phyloP scores from a whole-genome alignment of 2,329 filamentous ascomycete species.

The Leptographium wingfieldii region DNA sequence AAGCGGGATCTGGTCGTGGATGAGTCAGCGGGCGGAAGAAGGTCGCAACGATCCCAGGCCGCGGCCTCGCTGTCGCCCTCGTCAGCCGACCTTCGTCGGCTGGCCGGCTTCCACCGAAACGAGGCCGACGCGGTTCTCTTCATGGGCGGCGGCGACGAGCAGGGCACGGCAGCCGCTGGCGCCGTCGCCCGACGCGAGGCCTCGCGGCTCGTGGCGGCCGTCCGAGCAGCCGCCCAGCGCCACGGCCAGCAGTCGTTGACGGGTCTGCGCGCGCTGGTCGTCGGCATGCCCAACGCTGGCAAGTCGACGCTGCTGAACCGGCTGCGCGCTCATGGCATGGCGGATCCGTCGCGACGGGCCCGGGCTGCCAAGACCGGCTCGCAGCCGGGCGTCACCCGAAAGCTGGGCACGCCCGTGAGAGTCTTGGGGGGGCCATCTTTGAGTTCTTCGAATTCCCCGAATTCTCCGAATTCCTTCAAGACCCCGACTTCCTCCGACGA shows the following conservation, averaged over 20 bases:
- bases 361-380: conserved; percentile 76
- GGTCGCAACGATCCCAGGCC: no score
- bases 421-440: conserved; percentile 33
- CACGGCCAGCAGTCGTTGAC: conserved; percentile 47
- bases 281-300: conserved; percentile 96
- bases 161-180: conserved; percentile 26
- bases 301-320: conserved; percentile 92
- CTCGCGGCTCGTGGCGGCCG: conserved; percentile 29
- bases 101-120: conserved; percentile 27
- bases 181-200: conserved; percentile 2
- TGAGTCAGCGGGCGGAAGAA: neutral
- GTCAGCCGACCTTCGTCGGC: conserved; percentile 14
- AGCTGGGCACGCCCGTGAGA: conserved; percentile 71
- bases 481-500: neutral
- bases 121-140: conserved; percentile 22
- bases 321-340: conserved; percentile 56
- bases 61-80: neutral
- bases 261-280: conserved; percentile 73
- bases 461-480: no score
- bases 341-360: conserved; percentile 22
- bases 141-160: conserved; percentile 22
- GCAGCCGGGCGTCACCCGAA: conserved; percentile 81
- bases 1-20: conserved; percentile 61
- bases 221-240: conserved; percentile 35
- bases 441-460: no score